phyloP scores from a whole-genome alignment of 345 rosid genomes.

The Turnera subulata region DNA sequence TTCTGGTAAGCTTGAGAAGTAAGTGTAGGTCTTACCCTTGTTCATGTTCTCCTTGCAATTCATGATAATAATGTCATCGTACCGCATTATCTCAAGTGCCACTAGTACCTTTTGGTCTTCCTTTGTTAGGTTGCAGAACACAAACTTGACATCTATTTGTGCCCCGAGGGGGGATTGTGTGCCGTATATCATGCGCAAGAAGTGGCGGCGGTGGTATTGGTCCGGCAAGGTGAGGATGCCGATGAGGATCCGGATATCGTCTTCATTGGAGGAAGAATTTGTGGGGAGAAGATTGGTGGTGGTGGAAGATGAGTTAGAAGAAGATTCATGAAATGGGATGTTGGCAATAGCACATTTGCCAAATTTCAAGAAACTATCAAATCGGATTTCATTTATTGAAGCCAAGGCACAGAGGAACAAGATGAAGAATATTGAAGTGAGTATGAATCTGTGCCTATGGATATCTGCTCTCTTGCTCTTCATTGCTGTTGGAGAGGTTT shows the following conservation, averaged over 20 bases:
- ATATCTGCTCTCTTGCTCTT: conserved; percentile 20
- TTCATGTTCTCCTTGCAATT: conserved; percentile 84
- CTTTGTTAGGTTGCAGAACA: conserved; percentile 82
- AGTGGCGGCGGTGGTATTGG: conserved; percentile 66
- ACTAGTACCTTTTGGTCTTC: conserved; percentile 80
- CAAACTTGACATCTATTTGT: conserved; percentile 73
- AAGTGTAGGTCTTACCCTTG: conserved; percentile 79
- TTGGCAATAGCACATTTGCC: conserved; percentile 42
- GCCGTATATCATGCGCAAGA: conserved; percentile 66
- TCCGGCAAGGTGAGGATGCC: conserved; percentile 83
- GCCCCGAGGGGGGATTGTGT: conserved; percentile 42
- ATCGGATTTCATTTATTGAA: conserved; percentile 50
- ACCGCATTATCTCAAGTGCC: conserved; percentile 86
- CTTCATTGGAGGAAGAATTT: conserved; percentile 17
- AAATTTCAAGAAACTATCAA: conserved; percentile 40
- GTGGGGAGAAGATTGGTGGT: neutral
- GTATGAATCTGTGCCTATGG: conserved; percentile 29
- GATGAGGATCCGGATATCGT: conserved; percentile 59
- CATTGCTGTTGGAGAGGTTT: conserved; percentile 13
- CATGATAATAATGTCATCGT: conserved; percentile 71
- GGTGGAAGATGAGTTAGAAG: conserved; percentile 18
- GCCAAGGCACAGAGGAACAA: conserved; percentile 55
- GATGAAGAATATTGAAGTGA: conserved; percentile 57
- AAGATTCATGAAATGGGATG: conserved; percentile 5
- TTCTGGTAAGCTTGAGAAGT: conserved; percentile 69